Evolutionary conservation across 345 rosid genomes (phyloP).

Genomic region (Kernera saxatilis): DNA sequence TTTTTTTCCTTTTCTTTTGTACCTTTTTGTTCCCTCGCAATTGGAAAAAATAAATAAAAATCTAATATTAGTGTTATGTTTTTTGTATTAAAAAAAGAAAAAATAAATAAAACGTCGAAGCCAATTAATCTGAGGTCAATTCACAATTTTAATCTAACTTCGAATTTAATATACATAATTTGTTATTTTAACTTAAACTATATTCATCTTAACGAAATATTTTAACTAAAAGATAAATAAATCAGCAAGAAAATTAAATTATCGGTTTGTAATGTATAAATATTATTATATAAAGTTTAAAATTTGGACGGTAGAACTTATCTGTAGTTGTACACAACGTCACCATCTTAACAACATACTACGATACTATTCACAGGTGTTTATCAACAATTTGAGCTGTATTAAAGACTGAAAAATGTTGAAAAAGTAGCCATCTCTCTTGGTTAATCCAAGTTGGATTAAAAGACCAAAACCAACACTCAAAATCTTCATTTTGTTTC

Average conservation of each 20-base stretch:
- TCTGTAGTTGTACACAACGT: background rate
- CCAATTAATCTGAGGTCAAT: background rate
- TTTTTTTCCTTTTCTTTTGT: background rate
- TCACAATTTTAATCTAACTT: background rate
- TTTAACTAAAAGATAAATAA: background rate
- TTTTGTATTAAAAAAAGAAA: background rate
- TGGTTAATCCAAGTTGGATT: background rate
- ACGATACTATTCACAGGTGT: slow-evolving; percentile 1
- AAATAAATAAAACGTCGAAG: too few species aligned
- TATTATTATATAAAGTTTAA: background rate
- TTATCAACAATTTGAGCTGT: background rate
- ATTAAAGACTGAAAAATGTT: background rate
- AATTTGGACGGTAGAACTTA: slow-evolving; percentile 4
- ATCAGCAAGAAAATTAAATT: background rate
- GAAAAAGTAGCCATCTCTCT: background rate
- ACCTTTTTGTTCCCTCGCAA: background rate
- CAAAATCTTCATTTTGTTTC: background rate
- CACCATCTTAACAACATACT: slow-evolving; percentile 11
- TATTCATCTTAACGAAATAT: background rate
- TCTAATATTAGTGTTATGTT: background rate
- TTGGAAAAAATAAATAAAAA: background rate
- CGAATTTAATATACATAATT: background rate
- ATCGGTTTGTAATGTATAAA: background rate
- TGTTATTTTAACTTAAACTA: background rate
- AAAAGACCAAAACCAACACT: background rate